phyloP scores from a whole-genome alignment of 1,284 basidiomycete genomes.

The Marasmius tenuissimus region DNA sequence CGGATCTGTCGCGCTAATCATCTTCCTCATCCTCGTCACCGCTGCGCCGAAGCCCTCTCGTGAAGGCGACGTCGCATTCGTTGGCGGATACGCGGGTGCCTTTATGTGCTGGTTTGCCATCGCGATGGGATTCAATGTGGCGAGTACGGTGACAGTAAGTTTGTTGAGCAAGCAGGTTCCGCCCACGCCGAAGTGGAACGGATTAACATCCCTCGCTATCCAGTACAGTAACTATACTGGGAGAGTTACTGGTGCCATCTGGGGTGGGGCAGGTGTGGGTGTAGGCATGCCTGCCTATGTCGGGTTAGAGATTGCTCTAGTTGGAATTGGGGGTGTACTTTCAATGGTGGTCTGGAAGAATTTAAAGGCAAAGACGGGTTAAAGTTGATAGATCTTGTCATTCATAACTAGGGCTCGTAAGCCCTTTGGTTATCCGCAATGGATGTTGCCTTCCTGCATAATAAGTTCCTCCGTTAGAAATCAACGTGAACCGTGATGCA shows the following conservation, averaged over 20 bases:
- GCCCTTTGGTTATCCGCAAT: no score
- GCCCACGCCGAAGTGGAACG: conserved; percentile 49
- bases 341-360: conserved; percentile 59
- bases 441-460: no score
- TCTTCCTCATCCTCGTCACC: conserved; percentile 37
- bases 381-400: neutral
- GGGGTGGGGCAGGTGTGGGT: conserved; percentile 64
- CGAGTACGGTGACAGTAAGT: conserved; percentile 65
- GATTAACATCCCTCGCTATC: conserved; percentile 53
- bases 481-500: no score
- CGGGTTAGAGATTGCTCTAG: conserved; percentile 61
- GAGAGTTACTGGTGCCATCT: conserved; percentile 61
- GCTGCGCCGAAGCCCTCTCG: neutral
- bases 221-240: conserved; percentile 70
- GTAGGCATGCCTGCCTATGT: conserved; percentile 66
- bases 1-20: conserved; percentile 52
- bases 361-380: conserved; percentile 66
- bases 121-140: conserved; percentile 70
- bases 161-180: conserved; percentile 69
- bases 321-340: conserved; percentile 56
- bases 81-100: conserved; percentile 39
- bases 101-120: conserved; percentile 67
- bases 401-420: no score
- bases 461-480: no score
- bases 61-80: neutral